These are phyloP conservation scores for Cyclospora cayetanensis DNA, from an alignment of 169 alveolate genomes.

Conservation along the genomic window DNA sequence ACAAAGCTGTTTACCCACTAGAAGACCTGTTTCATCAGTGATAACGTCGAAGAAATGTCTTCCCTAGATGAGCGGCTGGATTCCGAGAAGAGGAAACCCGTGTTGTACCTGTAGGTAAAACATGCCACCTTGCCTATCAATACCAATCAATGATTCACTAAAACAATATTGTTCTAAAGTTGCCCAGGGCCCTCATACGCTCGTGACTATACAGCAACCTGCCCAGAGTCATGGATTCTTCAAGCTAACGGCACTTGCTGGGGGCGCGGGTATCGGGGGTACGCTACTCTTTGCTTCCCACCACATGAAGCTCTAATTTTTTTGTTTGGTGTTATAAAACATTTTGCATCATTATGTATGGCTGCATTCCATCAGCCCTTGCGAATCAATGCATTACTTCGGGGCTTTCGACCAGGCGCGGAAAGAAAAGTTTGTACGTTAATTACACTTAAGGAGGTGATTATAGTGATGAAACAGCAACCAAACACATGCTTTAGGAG, in stretches of 20 bases:
- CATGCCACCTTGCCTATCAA: too few relatives aligned
- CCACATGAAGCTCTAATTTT: neutral
- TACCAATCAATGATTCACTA: neutral
- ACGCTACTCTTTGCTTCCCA: neutral
- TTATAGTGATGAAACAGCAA: neutral
- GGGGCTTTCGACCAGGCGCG: neutral
- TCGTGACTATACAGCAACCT: neutral
- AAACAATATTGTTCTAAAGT: neutral
- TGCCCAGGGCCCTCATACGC: conserved; percentile 41
- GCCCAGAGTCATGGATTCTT: conserved; percentile 27
- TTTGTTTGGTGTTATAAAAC: neutral
- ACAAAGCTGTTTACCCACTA: neutral
- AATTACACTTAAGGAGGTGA: neutral
- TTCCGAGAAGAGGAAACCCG: neutral
- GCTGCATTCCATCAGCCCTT: too few relatives aligned
- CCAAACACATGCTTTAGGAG: neutral
- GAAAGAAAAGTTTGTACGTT: conserved; percentile 8
- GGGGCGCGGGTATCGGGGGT: conserved; percentile 61
- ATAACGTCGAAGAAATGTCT: conserved; percentile 15
- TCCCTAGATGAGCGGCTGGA: neutral
- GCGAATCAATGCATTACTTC: conserved; percentile 39
- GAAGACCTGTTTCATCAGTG: too few relatives aligned
- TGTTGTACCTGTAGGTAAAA: neutral
- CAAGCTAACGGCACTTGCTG: conserved; percentile 25
- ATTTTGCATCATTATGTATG: neutral